These are phyloP conservation scores for Sequoia sempervirens DNA, from an alignment of 75 land plant species.

Conservation along the genomic window DNA sequence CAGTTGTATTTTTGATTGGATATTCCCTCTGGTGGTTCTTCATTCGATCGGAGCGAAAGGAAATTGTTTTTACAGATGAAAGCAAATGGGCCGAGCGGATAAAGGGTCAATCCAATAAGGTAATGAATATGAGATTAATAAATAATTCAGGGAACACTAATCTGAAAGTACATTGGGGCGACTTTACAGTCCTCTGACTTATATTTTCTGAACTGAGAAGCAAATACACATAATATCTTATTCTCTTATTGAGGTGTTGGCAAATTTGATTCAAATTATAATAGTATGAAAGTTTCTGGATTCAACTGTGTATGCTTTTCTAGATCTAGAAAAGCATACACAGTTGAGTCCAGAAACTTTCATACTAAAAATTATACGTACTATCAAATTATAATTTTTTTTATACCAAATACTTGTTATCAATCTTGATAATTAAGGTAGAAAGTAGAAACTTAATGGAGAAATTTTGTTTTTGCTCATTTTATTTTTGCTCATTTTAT, in stretches of 20 bases:
- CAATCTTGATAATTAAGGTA: background rate
- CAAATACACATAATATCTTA: background rate
- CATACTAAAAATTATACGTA: too few species aligned
- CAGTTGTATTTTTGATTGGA: constrained; percentile 6
- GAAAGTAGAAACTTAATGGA: background rate
- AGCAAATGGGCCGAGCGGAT: constrained; percentile 7
- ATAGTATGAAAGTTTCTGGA: too few species aligned
- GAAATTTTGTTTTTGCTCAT: too few species aligned
- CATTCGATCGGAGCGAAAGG: background rate
- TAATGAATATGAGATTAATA: background rate
- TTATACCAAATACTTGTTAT: background rate
- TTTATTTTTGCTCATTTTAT: too few species aligned
- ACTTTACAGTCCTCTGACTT: background rate
- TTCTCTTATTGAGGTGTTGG: background rate
- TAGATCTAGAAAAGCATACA: too few species aligned
- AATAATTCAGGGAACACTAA: background rate
- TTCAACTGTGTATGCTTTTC: too few species aligned
- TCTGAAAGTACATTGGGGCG: too few species aligned
- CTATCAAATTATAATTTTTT: too few species aligned
- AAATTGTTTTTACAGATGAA: background rate
- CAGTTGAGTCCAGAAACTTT: too few species aligned
- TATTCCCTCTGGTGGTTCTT: constrained; percentile 3
- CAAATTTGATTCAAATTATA: background rate
- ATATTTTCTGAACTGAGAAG: background rate
- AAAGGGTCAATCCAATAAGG: constrained; percentile 6